A percentile compares a stretch with the other conserved stretches of the same genome.
Conservation (phyloP, 2,329 filamentous ascomycete species). For the Pleoardoris graminearum region DNA sequence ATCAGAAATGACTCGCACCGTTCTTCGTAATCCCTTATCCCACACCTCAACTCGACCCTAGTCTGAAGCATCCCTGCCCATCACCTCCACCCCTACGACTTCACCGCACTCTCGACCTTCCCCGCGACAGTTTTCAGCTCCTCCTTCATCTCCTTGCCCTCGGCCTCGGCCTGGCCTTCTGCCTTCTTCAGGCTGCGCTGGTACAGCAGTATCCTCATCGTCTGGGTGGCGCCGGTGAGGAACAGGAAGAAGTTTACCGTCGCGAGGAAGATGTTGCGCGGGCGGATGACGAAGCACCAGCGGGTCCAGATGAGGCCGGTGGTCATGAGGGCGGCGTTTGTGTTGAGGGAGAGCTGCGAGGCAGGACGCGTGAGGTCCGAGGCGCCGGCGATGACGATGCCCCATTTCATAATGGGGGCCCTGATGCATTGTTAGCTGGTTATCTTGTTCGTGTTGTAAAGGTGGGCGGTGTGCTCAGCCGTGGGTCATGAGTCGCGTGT, state of each 20-base stretch:
- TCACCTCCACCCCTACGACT: constrained; percentile 14
- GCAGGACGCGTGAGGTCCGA: constrained; percentile 90
- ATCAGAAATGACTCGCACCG: background rate
- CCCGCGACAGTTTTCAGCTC: constrained; percentile 37
- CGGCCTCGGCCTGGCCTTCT: constrained; percentile 45
- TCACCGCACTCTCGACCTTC: constrained; percentile 32
- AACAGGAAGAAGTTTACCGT: constrained; percentile 98
- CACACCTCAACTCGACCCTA: background rate
- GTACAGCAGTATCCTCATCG: constrained; percentile 73
- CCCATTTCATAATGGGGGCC: constrained; percentile 96
- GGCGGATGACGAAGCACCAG: constrained; percentile 97
- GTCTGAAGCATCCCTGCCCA: background rate
- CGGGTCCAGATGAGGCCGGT: constrained; percentile 97
- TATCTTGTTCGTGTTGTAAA: background rate
- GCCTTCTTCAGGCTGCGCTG: constrained; percentile 62
- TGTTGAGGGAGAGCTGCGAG: constrained; percentile 88
- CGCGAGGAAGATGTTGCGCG: constrained; percentile 88
- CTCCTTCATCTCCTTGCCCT: constrained; percentile 38
- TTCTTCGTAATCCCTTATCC: background rate
- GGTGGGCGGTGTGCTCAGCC: no score
- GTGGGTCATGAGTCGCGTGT: no score
- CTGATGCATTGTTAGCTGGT: constrained; percentile 48
- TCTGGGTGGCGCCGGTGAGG: constrained; percentile 81
- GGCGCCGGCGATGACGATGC: constrained; percentile 86
- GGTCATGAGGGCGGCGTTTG: constrained; percentile 86